phyloP scores from a whole-genome alignment of 352 stramenopile genomes.

The Elongisporangium senticosum region DNA sequence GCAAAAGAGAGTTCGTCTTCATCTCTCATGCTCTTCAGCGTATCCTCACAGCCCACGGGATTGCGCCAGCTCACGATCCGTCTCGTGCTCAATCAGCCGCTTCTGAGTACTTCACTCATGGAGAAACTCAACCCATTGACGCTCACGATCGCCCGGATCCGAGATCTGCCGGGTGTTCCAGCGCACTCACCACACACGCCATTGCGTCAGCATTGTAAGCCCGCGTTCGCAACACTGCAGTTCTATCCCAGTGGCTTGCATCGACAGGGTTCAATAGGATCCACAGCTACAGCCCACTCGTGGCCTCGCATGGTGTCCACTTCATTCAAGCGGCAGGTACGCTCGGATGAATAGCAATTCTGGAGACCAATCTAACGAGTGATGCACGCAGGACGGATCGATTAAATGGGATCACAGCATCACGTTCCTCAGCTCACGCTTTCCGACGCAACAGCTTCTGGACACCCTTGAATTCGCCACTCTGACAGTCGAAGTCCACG shows the following conservation, averaged over 20 bases:
- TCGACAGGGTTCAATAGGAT: background rate
- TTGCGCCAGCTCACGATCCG: constrained; percentile 46
- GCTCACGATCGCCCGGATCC: constrained; percentile 36
- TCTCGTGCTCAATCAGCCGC: constrained; percentile 38
- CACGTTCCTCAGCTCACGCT: constrained; percentile 47
- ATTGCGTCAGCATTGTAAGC: constrained; percentile 39
- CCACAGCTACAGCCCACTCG: constrained; percentile 3
- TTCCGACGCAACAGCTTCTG: constrained; percentile 29
- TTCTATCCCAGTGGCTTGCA: constrained; percentile 42
- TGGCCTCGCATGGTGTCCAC: constrained; percentile 26
- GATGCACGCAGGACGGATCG: constrained; percentile 13
- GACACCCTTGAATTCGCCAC: constrained; percentile 36
- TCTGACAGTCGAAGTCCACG: constrained; percentile 55
- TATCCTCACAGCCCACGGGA: constrained; percentile 16
- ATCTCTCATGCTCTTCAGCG: constrained; percentile 22
- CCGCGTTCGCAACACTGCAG: constrained; percentile 46
- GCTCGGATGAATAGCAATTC: background rate
- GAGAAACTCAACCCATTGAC: constrained; percentile 65
- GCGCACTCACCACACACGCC: constrained; percentile 27
- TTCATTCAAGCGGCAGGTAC: constrained; percentile 35
- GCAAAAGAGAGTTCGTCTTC: background rate
- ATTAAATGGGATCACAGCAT: constrained; percentile 43
- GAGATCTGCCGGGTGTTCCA: constrained; percentile 43
- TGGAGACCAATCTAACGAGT: background rate
- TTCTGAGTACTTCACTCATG: constrained; percentile 32